Base-by-base conservation (phyloP, 1,284 basidiomycete species). In the Puccinia sorghi region DNA sequence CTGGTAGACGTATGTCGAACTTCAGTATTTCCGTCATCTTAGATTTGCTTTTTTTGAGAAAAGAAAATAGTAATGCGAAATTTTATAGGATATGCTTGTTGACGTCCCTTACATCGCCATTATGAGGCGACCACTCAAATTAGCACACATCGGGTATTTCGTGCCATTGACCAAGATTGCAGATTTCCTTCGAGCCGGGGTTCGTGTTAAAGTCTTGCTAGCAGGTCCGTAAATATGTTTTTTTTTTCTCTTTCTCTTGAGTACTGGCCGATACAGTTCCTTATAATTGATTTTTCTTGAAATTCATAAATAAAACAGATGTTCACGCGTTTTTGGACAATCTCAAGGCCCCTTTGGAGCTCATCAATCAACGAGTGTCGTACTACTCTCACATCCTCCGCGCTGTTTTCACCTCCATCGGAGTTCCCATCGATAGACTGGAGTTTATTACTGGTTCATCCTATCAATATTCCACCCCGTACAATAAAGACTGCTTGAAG, bases 291-390 rank as follows among this genome's bases (percentile, higher is more conserved):
- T 22, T 63, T 66, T 32, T 39, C 39, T 63, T 20, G 6, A 48
- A 17, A 46, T 32, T 66, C 39, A 4, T 8, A 17, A 22, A 32
- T n/a, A n/a, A n/a, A n/a, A 66, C 83, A 94, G 95, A 97, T 84
- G 89, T 99, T 20, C 97, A 99, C 83, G 97, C 94, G 5, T 99
- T 99, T 87, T 89, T 99, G 71, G 96, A 99, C 84, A 98, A 98
- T 84, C 88, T 97, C 83, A 99, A 99, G 86, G 96, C 96, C 0
- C 94, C 96, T 0, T 87, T 97, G n/a, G 94, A 96, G 80, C 91
- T 97, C 69, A 93, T 99, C 73, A 88, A 88, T 0, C 88, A 96
- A 84, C 89, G 96, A 56, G 93, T 92, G 80, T 90, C 91, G 82
- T 99, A 96, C 89, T 99, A 99, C 87, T 87, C 92, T 81, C 88